Percentiles rank a stretch among this genome's conserved stretches.
These are phyloP conservation scores for Phlebiopsis flavidoalba DNA, from an alignment of 768 basidiomycete species.

Conservation along the genomic window DNA sequence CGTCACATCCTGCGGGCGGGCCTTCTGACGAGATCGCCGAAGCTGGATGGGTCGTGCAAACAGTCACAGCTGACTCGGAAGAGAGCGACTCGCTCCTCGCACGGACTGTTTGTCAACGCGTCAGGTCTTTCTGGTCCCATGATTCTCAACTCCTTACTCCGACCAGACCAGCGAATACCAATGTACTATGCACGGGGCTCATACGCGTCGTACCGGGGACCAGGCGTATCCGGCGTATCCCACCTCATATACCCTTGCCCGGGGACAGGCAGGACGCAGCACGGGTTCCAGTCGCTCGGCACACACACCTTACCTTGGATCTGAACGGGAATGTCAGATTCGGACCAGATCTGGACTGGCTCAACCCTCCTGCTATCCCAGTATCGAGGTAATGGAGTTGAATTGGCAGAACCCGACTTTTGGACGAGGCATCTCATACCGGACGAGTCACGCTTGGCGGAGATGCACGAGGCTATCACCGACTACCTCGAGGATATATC, in stretches of 20 bases:
- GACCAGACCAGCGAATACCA: constrained; percentile 51
- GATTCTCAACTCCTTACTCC: constrained; percentile 66
- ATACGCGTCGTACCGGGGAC: constrained; percentile 84
- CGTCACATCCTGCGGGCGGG: constrained; percentile 14
- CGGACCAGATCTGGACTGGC: constrained; percentile 91
- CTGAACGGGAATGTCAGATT: constrained; percentile 81
- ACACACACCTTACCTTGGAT: constrained; percentile 87
- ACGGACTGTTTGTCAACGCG: constrained; percentile 75
- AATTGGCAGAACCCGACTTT: constrained; percentile 58
- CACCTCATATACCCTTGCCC: constrained; percentile 94
- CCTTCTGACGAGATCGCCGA: constrained; percentile 28
- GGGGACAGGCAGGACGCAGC: constrained; percentile 46
- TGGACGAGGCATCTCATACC: constrained; percentile 68
- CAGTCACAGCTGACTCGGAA: constrained; percentile 45
- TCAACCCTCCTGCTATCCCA: constrained; percentile 45
- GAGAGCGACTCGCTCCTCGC: constrained; percentile 65
- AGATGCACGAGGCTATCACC: constrained; percentile 71
- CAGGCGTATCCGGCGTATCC: constrained; percentile 59
- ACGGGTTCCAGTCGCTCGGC: constrained; percentile 79
- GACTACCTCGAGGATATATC: constrained; percentile 65
- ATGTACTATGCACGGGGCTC: constrained; percentile 82
- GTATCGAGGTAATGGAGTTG: constrained; percentile 21
- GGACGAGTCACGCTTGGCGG: constrained; percentile 50
- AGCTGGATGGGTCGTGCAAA: constrained; percentile 87
- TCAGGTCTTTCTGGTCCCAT: constrained; percentile 70